Conservation (phyloP, 345 rosid genomes). For the Rhizophora apiculata region DNA sequence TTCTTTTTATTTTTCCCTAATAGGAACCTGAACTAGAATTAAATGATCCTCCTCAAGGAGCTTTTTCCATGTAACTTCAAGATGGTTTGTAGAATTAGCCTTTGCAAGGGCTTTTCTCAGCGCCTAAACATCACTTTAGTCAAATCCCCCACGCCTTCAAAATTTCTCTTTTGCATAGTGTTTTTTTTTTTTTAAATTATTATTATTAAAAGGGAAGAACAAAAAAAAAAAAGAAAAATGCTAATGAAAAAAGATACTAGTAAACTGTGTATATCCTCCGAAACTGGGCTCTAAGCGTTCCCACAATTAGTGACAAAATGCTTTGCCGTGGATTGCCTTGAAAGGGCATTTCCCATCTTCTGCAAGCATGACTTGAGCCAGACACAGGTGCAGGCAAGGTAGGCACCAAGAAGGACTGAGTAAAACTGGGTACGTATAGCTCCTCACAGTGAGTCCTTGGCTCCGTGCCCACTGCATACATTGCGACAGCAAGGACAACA, state of each 20-base stretch:
- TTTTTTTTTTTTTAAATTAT: too few relatives aligned
- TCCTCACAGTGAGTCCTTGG: constrained; percentile 13
- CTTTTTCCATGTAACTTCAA: too few relatives aligned
- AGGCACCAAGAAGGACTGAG: constrained; percentile 49
- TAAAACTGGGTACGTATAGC: constrained; percentile 14
- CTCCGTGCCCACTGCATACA: constrained; percentile 32
- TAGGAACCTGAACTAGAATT: too few relatives aligned
- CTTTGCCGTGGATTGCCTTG: constrained; percentile 3
- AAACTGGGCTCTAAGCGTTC: constrained; percentile 11
- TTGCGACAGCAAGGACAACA: constrained; percentile 24
- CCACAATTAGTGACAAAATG: constrained; percentile 19
- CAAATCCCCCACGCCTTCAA: too few relatives aligned
- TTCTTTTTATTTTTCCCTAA: too few relatives aligned
- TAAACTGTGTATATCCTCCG: constrained; percentile 15
- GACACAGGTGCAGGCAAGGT: constrained; percentile 12
- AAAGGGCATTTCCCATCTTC: constrained; percentile 20
- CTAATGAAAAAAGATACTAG: background rate
- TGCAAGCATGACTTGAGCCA: constrained; percentile 19
- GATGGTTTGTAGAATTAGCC: too few relatives aligned
- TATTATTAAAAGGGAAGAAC: too few relatives aligned
- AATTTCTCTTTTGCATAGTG: too few relatives aligned
- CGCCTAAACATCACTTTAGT: too few relatives aligned
- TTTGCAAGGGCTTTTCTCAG: too few relatives aligned
- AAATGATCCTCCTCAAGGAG: too few relatives aligned
- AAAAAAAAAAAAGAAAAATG: too few relatives aligned